phyloP scores from a whole-genome alignment of 2,329 filamentous ascomycete genomes.

The Triangularia setosa region DNA sequence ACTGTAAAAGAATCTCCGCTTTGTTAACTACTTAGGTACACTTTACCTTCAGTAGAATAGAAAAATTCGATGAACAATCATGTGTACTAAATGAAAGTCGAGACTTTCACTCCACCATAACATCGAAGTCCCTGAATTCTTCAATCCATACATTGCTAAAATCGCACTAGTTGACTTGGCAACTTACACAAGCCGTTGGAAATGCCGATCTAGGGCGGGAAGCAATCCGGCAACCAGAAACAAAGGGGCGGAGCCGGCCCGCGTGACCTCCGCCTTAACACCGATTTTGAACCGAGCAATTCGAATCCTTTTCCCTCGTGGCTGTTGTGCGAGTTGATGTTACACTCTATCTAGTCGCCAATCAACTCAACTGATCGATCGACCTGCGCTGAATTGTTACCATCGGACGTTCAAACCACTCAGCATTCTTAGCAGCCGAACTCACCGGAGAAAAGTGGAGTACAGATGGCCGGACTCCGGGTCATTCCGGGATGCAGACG shows the following conservation, averaged over 20 bases:
- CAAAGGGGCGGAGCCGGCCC: not conserved
- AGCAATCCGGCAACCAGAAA: constrained; percentile 2
- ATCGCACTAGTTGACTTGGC: not conserved
- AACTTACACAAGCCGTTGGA: constrained; percentile 3
- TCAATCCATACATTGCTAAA: too few relatives aligned
- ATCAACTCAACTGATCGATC: not conserved
- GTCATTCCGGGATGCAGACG: not conserved
- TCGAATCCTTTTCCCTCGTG: not conserved
- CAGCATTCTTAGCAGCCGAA: not conserved
- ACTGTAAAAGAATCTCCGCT: too few relatives aligned
- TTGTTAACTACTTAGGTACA: too few relatives aligned
- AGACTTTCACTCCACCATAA: too few relatives aligned
- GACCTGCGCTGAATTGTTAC: not conserved
- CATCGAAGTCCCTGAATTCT: too few relatives aligned
- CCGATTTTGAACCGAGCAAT: not conserved
- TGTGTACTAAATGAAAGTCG: too few relatives aligned
- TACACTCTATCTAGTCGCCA: not conserved
- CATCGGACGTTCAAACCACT: not conserved
- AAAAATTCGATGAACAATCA: too few relatives aligned
- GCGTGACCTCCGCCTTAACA: not conserved
- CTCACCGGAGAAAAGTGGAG: constrained; percentile 3
- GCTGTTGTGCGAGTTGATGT: not conserved
- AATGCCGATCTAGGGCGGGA: constrained; percentile 7
- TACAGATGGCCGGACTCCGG: constrained; percentile 1
- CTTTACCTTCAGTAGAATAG: too few relatives aligned